Conservation (phyloP, 345 rosid species). For the Anacardium occidentale region DNA sequence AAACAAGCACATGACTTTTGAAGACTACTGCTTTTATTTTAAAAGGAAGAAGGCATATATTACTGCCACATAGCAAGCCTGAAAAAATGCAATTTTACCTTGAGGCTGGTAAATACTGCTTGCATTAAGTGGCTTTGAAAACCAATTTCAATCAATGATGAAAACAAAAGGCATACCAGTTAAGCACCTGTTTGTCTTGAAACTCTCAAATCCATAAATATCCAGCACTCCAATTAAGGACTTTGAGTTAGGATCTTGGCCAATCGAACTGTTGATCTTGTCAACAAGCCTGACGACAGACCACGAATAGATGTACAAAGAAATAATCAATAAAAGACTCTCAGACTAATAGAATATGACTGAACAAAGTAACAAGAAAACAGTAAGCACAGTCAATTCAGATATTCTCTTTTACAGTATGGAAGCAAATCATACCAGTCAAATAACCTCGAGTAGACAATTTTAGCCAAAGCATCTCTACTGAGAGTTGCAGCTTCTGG, state of each 20-base stretch:
- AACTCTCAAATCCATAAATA: conserved; percentile 99
- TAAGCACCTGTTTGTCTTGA: conserved; percentile 99
- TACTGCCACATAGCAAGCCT: conserved; percentile 16
- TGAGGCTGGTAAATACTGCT: conserved; percentile 17
- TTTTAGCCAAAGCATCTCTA: conserved; percentile 96
- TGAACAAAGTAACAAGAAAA: conserved; percentile 5
- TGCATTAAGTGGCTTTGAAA: conserved; percentile 23
- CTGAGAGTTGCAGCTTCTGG: conserved; percentile 81
- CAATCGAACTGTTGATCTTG: conserved; percentile 86
- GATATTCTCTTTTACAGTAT: conserved; percentile 12
- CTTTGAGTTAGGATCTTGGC: conserved; percentile 93
- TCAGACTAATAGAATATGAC: conserved; percentile 11
- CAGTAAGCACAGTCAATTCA: conserved; percentile 11
- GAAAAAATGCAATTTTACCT: conserved; percentile 12
- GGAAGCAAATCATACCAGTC: conserved; percentile 74
- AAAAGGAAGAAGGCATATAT: conserved; percentile 4
- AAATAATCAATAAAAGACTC: conserved; percentile 6
- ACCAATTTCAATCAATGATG: conserved; percentile 36
- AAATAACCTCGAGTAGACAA: conserved; percentile 88
- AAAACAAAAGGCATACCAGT: conserved; percentile 63
- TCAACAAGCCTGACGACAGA: conserved; percentile 80
- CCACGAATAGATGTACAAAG: conserved; percentile 15
- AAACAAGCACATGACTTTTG: conserved; percentile 12
- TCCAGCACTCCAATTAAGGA: conserved; percentile 92
- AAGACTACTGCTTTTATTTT: conserved; percentile 1